phyloP scores from a whole-genome alignment of 2,329 filamentous ascomycete species.

The Arthroderma uncinatum region DNA sequence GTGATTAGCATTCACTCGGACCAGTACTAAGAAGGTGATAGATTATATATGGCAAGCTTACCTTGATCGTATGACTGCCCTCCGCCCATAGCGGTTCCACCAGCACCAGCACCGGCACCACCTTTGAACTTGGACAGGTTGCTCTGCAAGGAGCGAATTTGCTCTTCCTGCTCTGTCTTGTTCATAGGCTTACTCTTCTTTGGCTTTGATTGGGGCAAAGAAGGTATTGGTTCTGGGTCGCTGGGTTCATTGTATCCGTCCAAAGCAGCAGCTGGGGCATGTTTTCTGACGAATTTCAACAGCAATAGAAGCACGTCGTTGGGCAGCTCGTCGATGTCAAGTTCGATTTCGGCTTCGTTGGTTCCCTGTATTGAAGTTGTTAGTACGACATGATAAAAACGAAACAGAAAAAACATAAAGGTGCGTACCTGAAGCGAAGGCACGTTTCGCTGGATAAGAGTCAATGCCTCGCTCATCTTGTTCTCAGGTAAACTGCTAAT shows the following conservation, averaged over 20 bases:
- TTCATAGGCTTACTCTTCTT: conserved; percentile 45
- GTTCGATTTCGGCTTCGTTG: conserved; percentile 38
- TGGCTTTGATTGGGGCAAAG: conserved; percentile 31
- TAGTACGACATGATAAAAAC: conserved; percentile 4
- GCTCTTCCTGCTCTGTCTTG: conserved; percentile 41
- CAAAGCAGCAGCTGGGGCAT: conserved; percentile 31
- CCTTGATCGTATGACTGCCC: conserved; percentile 31
- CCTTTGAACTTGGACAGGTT: conserved; percentile 38
- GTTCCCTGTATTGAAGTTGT: conserved; percentile 24
- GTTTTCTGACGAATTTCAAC: conserved; percentile 39
- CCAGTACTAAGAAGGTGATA: background rate
- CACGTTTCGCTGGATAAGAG: conserved; percentile 79
- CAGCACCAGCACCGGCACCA: conserved; percentile 21
- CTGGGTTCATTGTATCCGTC: conserved; percentile 31
- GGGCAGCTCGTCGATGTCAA: conserved; percentile 40
- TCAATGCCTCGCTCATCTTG: conserved; percentile 70
- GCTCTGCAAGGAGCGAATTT: conserved; percentile 39
- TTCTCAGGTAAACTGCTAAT: conserved; percentile 68
- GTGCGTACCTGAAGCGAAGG: conserved; percentile 52
- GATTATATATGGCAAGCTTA: conserved; percentile 10
- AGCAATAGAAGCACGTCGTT: conserved; percentile 37
- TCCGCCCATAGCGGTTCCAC: no score
- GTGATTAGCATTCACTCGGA: conserved; percentile 7
- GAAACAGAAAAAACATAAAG: conserved; percentile 4
- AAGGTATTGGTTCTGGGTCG: conserved; percentile 22